Base-by-base conservation (phyloP, 345 rosid species). In the Capsella bursapastoris region DNA sequence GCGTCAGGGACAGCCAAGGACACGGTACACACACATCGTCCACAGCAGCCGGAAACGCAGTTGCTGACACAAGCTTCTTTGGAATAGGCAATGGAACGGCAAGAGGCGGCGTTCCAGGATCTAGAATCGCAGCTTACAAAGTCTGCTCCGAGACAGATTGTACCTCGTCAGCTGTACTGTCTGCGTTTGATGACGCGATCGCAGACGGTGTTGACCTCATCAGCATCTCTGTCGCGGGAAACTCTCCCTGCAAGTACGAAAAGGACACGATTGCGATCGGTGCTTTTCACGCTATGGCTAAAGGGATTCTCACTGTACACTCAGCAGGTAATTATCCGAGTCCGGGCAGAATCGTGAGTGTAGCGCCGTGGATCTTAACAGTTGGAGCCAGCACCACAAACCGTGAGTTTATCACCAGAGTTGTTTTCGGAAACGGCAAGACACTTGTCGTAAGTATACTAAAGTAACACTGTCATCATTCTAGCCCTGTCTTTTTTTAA, bases 161-260 rank as follows among this genome's bases (percentile, higher is more conserved):
- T 47, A 0, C 0, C 2, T 2, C 7, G 0, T 72, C 3, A 4
- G 37, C 37, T 12, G 1, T 86, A 11, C 51, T 86, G 56, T 79
- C 83, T 12, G 90, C 81, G 0, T 88, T 86, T 12, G 96, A 86
- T 41, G 96, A 90, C 44, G 89, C 90, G 0, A 88, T 90, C 6
- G 86, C 89, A 2, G 92, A 86, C 45, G 88, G 86, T 25, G 90
- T 87, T 1, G 92, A 86, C 53, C 14, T 86, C 9, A 53, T 86
- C 34, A 57, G 82, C 27, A 11, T 81, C 6, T 86, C 88, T 4
- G 0, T 81, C 0, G 86, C 79, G 6, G 0, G 2, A 2, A 0
- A 0, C 0, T 0, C 0, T 0, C 10, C 47, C 0, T 0, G 0
- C 29, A 0, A 0, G 2, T 72, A 78, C 6, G 52, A 37, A 0